Conservation (phyloP, 768 basidiomycete species). For the Clavulina sp. region DNA sequence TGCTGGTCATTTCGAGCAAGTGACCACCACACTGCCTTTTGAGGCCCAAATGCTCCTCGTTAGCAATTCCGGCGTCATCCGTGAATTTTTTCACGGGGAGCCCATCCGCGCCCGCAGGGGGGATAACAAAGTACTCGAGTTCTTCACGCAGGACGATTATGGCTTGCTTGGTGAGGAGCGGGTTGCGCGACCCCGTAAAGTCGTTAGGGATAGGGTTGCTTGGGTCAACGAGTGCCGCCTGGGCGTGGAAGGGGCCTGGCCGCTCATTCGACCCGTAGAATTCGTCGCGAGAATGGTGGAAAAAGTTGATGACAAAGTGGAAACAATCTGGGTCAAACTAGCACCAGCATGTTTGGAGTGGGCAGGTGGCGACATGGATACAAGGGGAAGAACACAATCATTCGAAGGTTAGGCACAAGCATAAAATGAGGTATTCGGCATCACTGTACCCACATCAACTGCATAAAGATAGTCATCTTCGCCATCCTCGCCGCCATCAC, state of each 20-base stretch:
- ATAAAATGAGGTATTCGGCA: background rate
- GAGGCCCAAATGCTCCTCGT: constrained; percentile 54
- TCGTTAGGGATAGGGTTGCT: constrained; percentile 24
- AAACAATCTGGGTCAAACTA: constrained; percentile 98
- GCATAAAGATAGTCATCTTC: constrained; percentile 87
- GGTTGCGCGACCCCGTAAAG: constrained; percentile 63
- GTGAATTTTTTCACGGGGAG: constrained; percentile 37
- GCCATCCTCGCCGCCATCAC: constrained; percentile 56
- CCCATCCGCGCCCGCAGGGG: constrained; percentile 44
- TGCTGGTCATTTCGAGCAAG: constrained; percentile 75
- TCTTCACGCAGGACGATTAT: constrained; percentile 98
- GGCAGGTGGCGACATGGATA: background rate
- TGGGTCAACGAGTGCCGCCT: constrained; percentile 61
- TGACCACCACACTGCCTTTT: constrained; percentile 78
- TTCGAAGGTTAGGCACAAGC: background rate
- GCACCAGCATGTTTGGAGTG: background rate
- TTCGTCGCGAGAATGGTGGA: constrained; percentile 64
- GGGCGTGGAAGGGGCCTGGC: constrained; percentile 60
- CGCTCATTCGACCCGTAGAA: constrained; percentile 72
- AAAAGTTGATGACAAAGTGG: constrained; percentile 83
- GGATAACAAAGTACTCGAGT: constrained; percentile 95
- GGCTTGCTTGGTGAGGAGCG: constrained; percentile 85
- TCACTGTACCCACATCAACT: constrained; percentile 83
- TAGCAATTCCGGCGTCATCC: constrained; percentile 65
- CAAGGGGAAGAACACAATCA: background rate